phyloP scores from a whole-genome alignment of 1,284 basidiomycete species.

The Trichosporon asahii region DNA sequence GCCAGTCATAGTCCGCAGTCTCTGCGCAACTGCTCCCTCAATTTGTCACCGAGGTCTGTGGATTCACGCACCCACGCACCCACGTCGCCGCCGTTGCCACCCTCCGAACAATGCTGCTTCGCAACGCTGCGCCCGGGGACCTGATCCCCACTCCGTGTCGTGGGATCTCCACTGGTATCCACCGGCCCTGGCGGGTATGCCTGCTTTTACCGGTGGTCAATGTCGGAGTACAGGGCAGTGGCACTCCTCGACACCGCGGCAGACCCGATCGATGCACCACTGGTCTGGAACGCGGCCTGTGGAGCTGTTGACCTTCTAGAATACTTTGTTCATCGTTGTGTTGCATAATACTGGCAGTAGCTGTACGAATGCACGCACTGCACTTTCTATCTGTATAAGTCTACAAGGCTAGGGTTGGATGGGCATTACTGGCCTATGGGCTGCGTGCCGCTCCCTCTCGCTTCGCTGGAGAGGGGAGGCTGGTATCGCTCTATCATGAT shows the following conservation, averaged over 20 bases:
- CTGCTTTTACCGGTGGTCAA: no score
- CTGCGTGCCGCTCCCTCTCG: not conserved
- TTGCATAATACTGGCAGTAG: not conserved
- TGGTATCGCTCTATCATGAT: constrained; percentile 1
- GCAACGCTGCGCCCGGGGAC: not conserved
- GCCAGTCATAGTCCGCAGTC: not conserved
- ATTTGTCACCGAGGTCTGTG: not conserved
- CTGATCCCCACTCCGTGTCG: no score
- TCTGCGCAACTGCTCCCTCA: not conserved
- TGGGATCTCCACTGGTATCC: no score
- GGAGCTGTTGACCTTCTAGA: not conserved
- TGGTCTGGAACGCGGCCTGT: not conserved
- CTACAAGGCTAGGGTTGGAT: no score
- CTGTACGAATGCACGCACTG: not conserved
- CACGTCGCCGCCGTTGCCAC: not conserved
- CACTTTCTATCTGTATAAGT: not conserved
- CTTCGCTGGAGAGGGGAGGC: not conserved
- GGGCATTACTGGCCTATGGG: not conserved
- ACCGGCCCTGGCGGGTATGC: no score
- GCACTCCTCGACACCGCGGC: no score
- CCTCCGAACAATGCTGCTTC: not conserved
- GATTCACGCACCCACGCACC: not conserved
- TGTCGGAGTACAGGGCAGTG: no score
- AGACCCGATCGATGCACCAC: no score
- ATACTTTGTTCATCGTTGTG: not conserved